Evolutionary conservation across 2,329 filamentous ascomycete genomes (phyloP).

Genomic region (Macrophomina tecta): DNA sequence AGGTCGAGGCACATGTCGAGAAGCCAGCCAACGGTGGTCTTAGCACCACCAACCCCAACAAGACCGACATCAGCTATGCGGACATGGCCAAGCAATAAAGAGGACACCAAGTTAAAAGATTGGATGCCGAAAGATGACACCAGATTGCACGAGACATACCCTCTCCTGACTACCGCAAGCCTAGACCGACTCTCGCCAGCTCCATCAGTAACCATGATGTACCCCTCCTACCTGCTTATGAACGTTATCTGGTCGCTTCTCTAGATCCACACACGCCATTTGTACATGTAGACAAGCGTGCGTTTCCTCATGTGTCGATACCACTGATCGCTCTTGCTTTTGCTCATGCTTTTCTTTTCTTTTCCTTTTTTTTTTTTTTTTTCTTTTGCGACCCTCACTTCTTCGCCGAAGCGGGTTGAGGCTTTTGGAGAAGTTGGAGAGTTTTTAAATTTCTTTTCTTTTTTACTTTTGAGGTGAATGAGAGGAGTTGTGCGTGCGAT

Average conservation of each 20-base stretch:
- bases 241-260: no score
- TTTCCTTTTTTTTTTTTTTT: background rate
- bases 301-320: background rate
- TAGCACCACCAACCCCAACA: conserved; percentile 22
- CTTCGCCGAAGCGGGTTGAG: background rate
- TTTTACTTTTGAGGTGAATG: no score
- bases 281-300: background rate
- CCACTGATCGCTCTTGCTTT: background rate
- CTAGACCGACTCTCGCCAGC: no score
- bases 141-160: no score
- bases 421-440: background rate
- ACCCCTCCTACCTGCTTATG: no score
- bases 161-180: no score
- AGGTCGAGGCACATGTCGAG: background rate
- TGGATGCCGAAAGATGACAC: background rate
- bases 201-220: no score
- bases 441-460: background rate
- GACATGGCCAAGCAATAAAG: conserved; percentile 17
- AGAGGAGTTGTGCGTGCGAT: no score
- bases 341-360: background rate
- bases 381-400: background rate
- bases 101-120: background rate
- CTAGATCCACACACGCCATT: no score
- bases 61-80: conserved; percentile 16
- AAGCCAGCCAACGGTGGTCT: conserved; percentile 10